A percentile compares a stretch with the other conserved stretches of the same genome.
These are phyloP conservation scores for Dendrobium chrysotoxum DNA, from an alignment of 106 monocot genomes.

Conservation along the genomic window DNA sequence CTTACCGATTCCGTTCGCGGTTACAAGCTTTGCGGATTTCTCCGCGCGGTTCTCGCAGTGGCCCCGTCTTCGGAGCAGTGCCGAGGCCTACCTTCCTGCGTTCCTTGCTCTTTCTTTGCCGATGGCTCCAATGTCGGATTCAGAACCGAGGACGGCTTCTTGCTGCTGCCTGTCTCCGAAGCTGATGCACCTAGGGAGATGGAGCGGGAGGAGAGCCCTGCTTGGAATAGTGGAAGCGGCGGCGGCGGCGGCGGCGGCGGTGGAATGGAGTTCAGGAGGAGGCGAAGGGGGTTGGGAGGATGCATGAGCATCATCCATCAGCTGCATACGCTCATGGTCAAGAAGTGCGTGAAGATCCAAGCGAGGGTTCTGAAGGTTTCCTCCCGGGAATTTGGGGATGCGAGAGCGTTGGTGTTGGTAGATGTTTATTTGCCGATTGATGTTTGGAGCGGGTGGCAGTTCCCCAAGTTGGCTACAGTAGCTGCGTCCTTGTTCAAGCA, in stretches of 20 bases:
- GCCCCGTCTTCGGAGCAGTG: conserved; percentile 1
- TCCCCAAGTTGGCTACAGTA: conserved; percentile 33
- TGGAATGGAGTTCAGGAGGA: conserved; percentile 18
- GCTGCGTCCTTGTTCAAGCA: conserved; percentile 83
- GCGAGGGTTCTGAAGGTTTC: conserved; percentile 48
- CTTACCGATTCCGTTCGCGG: conserved; percentile 12
- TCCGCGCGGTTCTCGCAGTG: conserved; percentile 35
- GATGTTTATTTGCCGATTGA: conserved; percentile 76
- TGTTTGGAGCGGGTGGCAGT: conserved; percentile 87
- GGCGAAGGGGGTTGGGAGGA: conserved; percentile 29
- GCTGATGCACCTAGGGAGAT: not conserved
- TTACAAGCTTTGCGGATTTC: conserved; percentile 69
- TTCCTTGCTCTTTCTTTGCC: conserved; percentile 25
- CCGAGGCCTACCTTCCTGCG: conserved; percentile 16
- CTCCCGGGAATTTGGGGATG: conserved; percentile 15
- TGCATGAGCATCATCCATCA: conserved; percentile 58
- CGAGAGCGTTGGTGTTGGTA: conserved; percentile 56
- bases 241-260: no score
- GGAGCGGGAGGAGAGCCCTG: not conserved
- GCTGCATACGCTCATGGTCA: conserved; percentile 31
- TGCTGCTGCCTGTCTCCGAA: conserved; percentile 22
- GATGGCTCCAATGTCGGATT: conserved; percentile 34
- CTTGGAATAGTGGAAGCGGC: not conserved
- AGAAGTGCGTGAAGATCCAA: conserved; percentile 33
- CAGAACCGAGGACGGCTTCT: conserved; percentile 21